phyloP scores from a whole-genome alignment of 2,329 filamentous ascomycete genomes.

The Trichoderma aggressivum region DNA sequence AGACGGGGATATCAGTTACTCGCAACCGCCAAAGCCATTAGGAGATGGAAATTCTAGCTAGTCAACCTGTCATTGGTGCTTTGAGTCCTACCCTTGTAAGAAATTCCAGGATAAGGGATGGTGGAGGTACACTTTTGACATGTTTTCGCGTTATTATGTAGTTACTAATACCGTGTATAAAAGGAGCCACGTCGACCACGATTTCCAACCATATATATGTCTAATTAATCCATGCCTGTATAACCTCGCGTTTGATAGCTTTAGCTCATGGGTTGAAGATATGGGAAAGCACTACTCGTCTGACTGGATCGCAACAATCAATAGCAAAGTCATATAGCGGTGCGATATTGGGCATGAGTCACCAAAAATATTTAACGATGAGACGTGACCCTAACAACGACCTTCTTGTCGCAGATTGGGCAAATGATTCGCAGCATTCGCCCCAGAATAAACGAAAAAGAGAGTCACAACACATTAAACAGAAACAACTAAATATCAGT shows the following conservation, averaged over 20 bases:
- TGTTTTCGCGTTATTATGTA: background rate
- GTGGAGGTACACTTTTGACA: background rate
- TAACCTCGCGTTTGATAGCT: background rate
- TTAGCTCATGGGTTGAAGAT: background rate
- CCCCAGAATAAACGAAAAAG: background rate
- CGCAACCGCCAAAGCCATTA: background rate
- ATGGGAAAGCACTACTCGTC: background rate
- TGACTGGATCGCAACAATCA: background rate
- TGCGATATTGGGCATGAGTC: no score
- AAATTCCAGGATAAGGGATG: background rate
- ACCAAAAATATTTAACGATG: no score
- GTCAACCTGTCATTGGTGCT: background rate
- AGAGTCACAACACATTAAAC: background rate
- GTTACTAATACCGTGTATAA: background rate
- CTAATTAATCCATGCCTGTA: background rate
- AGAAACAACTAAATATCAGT: background rate
- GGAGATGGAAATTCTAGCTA: background rate
- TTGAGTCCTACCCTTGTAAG: background rate
- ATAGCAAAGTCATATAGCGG: no score
- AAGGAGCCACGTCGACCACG: background rate
- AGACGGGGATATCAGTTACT: background rate
- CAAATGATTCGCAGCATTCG: background rate
- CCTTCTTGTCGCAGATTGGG: background rate
- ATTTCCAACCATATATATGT: background rate
- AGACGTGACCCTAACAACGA: background rate